These are phyloP conservation scores for Cryphonectria radicalis DNA, from an alignment of 2,329 filamentous ascomycete genomes.

Conservation along the genomic window DNA sequence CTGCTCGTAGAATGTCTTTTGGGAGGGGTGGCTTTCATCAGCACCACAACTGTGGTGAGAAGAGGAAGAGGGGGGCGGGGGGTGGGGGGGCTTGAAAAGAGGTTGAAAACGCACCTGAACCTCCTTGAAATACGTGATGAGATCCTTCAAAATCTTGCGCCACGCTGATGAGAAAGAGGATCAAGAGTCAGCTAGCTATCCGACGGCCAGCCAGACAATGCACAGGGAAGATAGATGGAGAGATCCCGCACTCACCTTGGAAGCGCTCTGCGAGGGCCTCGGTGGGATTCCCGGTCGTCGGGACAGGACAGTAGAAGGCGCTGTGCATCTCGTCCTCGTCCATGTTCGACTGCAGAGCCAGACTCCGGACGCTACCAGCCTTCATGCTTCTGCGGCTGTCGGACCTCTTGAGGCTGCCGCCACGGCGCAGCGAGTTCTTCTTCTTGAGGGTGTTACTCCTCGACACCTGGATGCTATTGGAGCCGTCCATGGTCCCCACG, in stretches of 20 bases:
- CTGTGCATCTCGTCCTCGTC: constrained; percentile 76
- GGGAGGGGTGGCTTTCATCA: neutral
- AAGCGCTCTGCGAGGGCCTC: constrained; percentile 87
- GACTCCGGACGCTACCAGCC: constrained; percentile 84
- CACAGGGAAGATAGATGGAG: constrained; percentile 17
- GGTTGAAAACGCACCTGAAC: constrained; percentile 60
- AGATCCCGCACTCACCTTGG: constrained; percentile 66
- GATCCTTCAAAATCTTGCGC: constrained; percentile 92
- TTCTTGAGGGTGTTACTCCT: constrained; percentile 82
- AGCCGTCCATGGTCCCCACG: constrained; percentile 43
- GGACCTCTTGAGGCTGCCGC: constrained; percentile 75
- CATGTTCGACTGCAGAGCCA: constrained; percentile 70
- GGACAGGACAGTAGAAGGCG: constrained; percentile 87
- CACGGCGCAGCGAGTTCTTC: constrained; percentile 76
- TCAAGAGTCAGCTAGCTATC: constrained; percentile 20
- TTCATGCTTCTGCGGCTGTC: constrained; percentile 80
- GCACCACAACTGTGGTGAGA: neutral
- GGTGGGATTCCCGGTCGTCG: constrained; percentile 84
- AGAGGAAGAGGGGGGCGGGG: too few species aligned
- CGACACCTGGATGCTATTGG: constrained; percentile 44
- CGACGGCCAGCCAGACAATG: constrained; percentile 9
- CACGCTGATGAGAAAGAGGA: constrained; percentile 63
- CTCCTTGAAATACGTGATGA: constrained; percentile 93
- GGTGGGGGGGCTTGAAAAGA: neutral
- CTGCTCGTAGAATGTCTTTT: constrained; percentile 75